Base-by-base conservation (phyloP, 257 asterid species). In the Mentha longifolia region DNA sequence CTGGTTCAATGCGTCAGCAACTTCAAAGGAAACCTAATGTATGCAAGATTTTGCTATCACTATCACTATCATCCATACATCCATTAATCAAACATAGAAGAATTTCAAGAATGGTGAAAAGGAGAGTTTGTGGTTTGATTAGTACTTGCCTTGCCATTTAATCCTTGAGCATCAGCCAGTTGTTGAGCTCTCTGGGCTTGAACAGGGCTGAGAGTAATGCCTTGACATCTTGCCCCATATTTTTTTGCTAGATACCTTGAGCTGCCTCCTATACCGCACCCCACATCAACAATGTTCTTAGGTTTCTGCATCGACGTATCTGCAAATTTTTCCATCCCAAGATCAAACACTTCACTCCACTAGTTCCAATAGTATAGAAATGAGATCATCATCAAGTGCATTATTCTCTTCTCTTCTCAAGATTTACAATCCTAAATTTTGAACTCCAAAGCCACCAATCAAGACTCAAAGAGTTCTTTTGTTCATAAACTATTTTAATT, bases 221-320 rank as follows among this genome's bases (percentile, higher is more conserved):
- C 99, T 30, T 70, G 67, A 70, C 91, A 80, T 37, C 70, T 77
- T 6, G 99, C 95, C 10, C 85, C 93, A 72, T 77, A 95, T 74
- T 95, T 92, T 75, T 74, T 76, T 3, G 97, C 90, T 47, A 95
- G 64, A 84, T 89, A 88, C 61, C 98, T 84, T 0, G 98, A 85
- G 79, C 98, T 95, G 66, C 98, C 99, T 50, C 99, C 99, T 31
- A 95, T 92, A 5, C 99, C 99, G 78, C 99, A 95, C 15, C 99
- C 99, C 73, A 89, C 97, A 84, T 95, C 99, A n/a, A 95, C 95
- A 28, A 92, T 87, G 45, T 42, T 83, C 56, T 67, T 86, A 0
- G 95, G 99, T 68, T 76, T 85, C 59, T 70, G 56, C 45, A 3
- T 13, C 7, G 85, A 73, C 65, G 89, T 88, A 49, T 83, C 98